Percentiles rank a stretch among this genome's conserved stretches.
Conservation (phyloP, 225 moss, liverwort and hornwort species). For the Straminergon stramineum region DNA sequence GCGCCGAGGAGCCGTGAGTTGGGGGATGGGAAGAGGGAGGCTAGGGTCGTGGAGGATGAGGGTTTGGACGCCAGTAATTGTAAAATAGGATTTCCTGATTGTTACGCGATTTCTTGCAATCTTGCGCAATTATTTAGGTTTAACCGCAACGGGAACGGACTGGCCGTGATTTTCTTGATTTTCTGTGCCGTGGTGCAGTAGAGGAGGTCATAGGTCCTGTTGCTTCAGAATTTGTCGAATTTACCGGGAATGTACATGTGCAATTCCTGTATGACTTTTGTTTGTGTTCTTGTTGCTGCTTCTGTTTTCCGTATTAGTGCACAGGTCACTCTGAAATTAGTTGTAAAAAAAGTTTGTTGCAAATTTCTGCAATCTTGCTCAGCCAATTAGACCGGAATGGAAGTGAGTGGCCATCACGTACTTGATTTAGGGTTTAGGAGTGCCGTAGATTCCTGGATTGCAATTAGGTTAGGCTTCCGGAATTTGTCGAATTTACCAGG, state of each 20-base stretch:
- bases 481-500: background rate
- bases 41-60: background rate
- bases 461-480: background rate
- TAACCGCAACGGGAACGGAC: background rate
- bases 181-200: background rate
- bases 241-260: background rate
- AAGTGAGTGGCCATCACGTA: background rate
- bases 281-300: background rate
- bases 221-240: constrained; percentile 12
- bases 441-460: background rate
- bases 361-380: background rate
- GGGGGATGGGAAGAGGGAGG: background rate
- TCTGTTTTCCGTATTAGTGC: background rate
- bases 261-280: background rate
- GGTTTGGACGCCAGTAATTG: background rate
- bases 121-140: background rate
- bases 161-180: background rate
- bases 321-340: background rate
- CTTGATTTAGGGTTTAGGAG: background rate
- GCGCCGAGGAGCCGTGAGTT: constrained; percentile 23
- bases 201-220: background rate
- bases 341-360: background rate
- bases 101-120: background rate
- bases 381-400: background rate
- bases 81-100: background rate